Percentiles rank a stretch among this genome's conserved stretches.
Evolutionary conservation across 257 asterid genomes (phyloP).

Genomic region (Nicotiana tabacum): DNA sequence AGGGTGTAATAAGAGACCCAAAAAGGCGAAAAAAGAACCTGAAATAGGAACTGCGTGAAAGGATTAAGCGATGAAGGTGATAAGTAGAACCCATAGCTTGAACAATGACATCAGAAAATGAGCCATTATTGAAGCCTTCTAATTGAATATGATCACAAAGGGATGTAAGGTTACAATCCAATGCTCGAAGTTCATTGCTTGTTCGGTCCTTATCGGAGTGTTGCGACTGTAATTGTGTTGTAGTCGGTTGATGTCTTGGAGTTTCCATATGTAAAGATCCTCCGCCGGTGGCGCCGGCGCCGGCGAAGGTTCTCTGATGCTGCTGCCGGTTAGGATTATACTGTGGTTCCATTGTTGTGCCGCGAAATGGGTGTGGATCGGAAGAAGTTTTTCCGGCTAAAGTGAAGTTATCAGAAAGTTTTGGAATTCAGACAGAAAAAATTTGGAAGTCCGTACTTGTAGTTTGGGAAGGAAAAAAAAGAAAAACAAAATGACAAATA

Average conservation of each 20-base stretch:
- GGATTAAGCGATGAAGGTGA: conserved; percentile 84
- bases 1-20: not conserved
- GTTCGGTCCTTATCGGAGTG: conserved; percentile 35
- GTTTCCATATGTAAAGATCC: conserved; percentile 45
- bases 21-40: conserved; percentile 28
- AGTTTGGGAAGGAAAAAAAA: not conserved
- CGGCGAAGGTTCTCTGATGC: conserved; percentile 23
- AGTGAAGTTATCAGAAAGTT: not conserved
- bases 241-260: conserved; percentile 38
- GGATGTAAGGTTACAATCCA: conserved; percentile 81
- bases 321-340: conserved; percentile 22
- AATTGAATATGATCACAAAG: conserved; percentile 87
- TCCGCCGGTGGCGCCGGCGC: conserved; percentile 33
- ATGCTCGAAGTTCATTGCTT: conserved; percentile 43
- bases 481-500: too few species aligned
- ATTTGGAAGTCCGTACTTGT: not conserved
- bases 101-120: conserved; percentile 84
- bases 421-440: not conserved
- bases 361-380: not conserved
- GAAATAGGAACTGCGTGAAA: conserved; percentile 93
- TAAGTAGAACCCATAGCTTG: conserved; percentile 77
- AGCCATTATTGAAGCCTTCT: conserved; percentile 82
- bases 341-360: conserved; percentile 20
- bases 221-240: conserved; percentile 22
- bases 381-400: not conserved